Evolutionary conservation across 306 rosid species (phyloP), one percentile per base, ranked within the genome.

Genomic region (Prosopis cineraria): DNA sequence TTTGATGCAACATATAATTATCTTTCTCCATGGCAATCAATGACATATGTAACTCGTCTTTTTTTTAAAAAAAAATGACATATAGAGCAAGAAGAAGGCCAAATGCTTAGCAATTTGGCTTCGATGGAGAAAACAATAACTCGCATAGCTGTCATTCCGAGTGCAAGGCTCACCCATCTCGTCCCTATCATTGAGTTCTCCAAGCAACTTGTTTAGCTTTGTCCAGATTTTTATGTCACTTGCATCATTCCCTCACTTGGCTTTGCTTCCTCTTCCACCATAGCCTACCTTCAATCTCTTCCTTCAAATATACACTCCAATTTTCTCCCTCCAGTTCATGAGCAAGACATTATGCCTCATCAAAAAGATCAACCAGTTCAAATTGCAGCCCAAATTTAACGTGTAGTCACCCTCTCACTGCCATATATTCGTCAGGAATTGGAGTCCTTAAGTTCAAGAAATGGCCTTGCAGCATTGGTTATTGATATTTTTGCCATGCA

Each of bases 101-200:
- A n/a, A n/a, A n/a, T n/a, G n/a, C n/a, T n/a, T n/a, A n/a, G n/a
- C n/a, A n/a, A n/a, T n/a, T n/a, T n/a, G n/a, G n/a, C n/a, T 63
- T 17, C 11, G 30, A 83, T 83, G 83, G 83, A 53, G 24, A 45
- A 76, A 71, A 24, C 43, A 13, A n/a, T n/a, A n/a, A 43, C 30
- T 2, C 69, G 63, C 47, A 59, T 41, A 39, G 85, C 67, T 0
- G 63, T 80, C 0, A 64, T 84, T 24, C 79, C 84, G 0, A 65
- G 77, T 40, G 41, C 43, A 5, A 78, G 80, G 0, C 73, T 73
- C 7, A 71, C 78, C 30, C 85, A 81, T 17, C 13, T 84, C 0
- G 20, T 43, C 13, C 84, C 82, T 0, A 55, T 85, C 5, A 40
- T 85, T 20, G 77, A 85, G 19, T 76, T 85, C 27, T 80, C 79